These are phyloP conservation scores for Tetrahymena thermophila DNA, from an alignment of 73 alveolate species.

Conservation along the genomic window DNA sequence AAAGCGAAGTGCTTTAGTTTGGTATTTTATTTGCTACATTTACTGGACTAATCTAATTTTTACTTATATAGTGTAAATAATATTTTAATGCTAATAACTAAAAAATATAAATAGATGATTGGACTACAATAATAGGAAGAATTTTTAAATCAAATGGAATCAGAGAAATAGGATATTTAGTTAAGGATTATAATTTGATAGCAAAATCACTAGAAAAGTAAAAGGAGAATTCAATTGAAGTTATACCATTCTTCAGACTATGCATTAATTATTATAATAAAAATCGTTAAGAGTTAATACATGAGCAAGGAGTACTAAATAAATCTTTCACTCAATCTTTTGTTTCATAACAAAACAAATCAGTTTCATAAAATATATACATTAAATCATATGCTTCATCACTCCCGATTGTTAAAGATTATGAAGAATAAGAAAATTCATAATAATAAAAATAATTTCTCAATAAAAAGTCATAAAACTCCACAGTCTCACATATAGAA, in stretches of 20 bases:
- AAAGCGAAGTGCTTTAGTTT: not conserved
- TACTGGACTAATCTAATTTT: not conserved
- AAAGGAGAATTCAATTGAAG: not conserved
- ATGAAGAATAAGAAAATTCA: not conserved
- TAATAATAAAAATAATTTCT: not conserved
- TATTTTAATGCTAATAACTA: not conserved
- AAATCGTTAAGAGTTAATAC: not conserved
- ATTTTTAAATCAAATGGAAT: not conserved
- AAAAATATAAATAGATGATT: not conserved
- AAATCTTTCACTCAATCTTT: not conserved
- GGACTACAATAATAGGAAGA: not conserved
- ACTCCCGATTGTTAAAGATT: not conserved
- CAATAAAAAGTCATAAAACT: not conserved
- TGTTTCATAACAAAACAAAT: not conserved
- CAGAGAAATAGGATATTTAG: not conserved
- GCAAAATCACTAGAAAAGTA: not conserved
- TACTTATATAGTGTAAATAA: not conserved
- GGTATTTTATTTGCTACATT: not conserved
- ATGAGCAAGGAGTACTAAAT: not conserved
- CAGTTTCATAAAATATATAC: not conserved
- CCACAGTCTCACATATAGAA: not conserved
- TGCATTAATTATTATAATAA: not conserved
- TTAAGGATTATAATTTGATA: not conserved
- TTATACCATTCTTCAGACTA: not conserved
- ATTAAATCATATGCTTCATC: not conserved